phyloP scores from a whole-genome alignment of 352 stramenopile genomes.

The Globisporangium perplexum region DNA sequence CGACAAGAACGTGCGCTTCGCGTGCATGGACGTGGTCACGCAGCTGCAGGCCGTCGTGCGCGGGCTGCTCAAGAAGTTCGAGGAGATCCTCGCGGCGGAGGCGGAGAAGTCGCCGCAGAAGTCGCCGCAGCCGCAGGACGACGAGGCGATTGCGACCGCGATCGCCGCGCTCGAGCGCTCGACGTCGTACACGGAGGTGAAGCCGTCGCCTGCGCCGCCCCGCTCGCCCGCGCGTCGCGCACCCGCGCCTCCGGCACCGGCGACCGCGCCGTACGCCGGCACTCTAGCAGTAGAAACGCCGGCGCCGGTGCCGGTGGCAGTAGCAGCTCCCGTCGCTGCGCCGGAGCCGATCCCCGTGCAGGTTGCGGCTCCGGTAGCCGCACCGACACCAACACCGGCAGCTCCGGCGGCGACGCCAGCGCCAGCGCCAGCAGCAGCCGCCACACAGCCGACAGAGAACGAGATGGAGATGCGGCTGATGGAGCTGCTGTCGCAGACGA shows the following conservation, averaged over 20 bases:
- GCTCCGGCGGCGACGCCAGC: neutral
- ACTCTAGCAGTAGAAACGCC: neutral
- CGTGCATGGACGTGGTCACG: conserved; percentile 52
- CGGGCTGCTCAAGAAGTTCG: conserved; percentile 64
- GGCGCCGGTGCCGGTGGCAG: neutral
- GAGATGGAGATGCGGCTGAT: conserved; percentile 76
- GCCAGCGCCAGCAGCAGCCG: no score
- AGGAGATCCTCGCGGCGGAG: conserved; percentile 43
- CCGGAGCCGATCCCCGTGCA: neutral
- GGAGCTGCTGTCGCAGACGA: conserved; percentile 75
- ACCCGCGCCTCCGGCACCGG: conserved; percentile 13
- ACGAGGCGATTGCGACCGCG: conserved; percentile 14
- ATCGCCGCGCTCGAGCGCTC: conserved; percentile 15
- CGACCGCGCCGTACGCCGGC: neutral
- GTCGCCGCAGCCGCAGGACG: conserved; percentile 2
- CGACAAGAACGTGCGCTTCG: conserved; percentile 39
- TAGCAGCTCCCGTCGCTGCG: neutral
- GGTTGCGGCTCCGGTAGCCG: no score
- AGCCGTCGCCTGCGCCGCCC: conserved; percentile 2
- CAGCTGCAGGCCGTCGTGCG: conserved; percentile 76
- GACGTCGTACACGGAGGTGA: conserved; percentile 21
- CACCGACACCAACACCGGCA: neutral
- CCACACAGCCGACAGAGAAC: conserved; percentile 23
- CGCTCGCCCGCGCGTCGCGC: conserved; percentile 11
- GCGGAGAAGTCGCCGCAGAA: neutral